A percentile compares a stretch with the other conserved stretches of the same genome.
Evolutionary conservation across 352 stramenopile genomes (phyloP).

Genomic region (Pilasporangium apinafurcum): DNA sequence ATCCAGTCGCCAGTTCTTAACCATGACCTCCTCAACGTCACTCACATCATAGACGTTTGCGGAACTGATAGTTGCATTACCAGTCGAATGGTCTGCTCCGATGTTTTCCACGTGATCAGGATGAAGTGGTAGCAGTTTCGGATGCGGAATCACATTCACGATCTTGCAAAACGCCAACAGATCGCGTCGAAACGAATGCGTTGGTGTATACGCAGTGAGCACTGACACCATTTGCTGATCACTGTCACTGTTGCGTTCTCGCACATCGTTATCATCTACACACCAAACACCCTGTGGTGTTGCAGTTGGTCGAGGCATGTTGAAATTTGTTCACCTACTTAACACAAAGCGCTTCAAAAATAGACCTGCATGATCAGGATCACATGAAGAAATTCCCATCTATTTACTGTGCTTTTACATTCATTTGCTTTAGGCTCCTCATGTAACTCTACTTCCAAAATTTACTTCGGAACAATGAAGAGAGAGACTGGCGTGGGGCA

Average conservation of each 20-base stretch:
- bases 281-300: slow-evolving; percentile 30
- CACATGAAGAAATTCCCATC: too few relatives aligned
- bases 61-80: not conserved
- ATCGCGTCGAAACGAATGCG: slow-evolving; percentile 49
- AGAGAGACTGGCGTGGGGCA: slow-evolving; percentile 39
- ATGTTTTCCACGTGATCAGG: slow-evolving; percentile 49
- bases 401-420: too few relatives aligned
- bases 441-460: not conserved
- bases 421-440: not conserved
- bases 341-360: too few relatives aligned
- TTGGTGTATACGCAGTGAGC: slow-evolving; percentile 11
- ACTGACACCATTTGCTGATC: slow-evolving; percentile 7
- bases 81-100: slow-evolving; percentile 15
- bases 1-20: slow-evolving; percentile 71
- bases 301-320: slow-evolving; percentile 1
- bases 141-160: slow-evolving; percentile 45
- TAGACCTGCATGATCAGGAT: too few relatives aligned
- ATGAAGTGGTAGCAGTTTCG: slow-evolving; percentile 54
- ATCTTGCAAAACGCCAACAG: slow-evolving; percentile 55
- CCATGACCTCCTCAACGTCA: slow-evolving; percentile 41
- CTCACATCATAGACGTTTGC: slow-evolving; percentile 42
- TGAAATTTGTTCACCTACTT: too few relatives aligned
- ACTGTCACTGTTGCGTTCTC: slow-evolving; percentile 8
- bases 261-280: slow-evolving; percentile 32
- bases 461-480: slow-evolving; percentile 8